Base-by-base conservation (phyloP, 495 filamentous ascomycete species). In the Terfezia boudieri region DNA sequence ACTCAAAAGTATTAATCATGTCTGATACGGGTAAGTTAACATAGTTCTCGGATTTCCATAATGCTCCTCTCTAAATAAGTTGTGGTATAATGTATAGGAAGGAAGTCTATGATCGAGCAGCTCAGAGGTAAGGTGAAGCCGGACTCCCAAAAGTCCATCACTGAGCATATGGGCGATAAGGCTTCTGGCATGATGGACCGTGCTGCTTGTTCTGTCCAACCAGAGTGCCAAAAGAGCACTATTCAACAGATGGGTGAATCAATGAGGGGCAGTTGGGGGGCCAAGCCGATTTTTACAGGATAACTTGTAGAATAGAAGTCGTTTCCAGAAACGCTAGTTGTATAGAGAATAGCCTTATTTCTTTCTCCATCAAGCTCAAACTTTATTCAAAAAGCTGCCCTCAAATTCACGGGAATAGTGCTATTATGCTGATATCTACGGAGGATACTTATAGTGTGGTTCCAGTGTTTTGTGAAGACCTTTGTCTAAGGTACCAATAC, bases 111-210 rank as follows among this genome's bases (percentile, higher is more conserved):
- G 59, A 60, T 63, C 55, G 70, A 73, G 53, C 73, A 78, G 66
- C 68, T 66, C 58, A 53, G 64, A 43, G 71, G 78, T 69, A 76
- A 73, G 65, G 37, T 75, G 58, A 78, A 70, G 52, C 78, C 77
- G 62, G 68, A 75, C 71, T 71, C 71, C 60, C 65, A 76, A 64
- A 73, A 78, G 66, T 67, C 68, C 55, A 65, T 65, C 58, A 66
- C 71, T 56, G 66, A 75, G 57, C 59, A 67, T 54, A 55, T 68
- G 60, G 60, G 63, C 26, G 74, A 76, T 61, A 61, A 57, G 20
- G 55, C 67, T 46, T 64, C 70, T 38, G 69, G 72, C 54, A 50
- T 59, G 51, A 61, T 58, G 49, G 74, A 77, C 62, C 69, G 70
- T 58, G 66, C 67, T 56, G 70, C 69, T 48, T 65, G 67, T 55